Evolutionary conservation across 768 basidiomycete genomes (phyloP).

Genomic region (Mycena indigotica): DNA sequence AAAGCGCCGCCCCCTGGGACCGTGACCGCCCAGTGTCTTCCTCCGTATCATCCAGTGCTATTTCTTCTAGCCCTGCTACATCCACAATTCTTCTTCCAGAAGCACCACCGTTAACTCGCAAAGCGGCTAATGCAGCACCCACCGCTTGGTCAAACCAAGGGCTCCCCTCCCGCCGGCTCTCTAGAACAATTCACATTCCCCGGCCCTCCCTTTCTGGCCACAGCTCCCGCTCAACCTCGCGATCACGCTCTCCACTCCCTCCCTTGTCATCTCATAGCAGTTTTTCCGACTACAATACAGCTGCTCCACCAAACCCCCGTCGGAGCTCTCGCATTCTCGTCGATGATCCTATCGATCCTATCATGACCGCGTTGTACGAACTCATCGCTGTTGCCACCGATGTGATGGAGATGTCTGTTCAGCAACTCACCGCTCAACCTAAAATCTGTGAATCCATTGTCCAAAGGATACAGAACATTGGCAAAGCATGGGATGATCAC

Average conservation of each 20-base stretch:
- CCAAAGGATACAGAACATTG: conserved; percentile 87
- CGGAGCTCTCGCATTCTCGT: conserved; percentile 82
- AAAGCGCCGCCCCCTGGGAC: conserved; percentile 69
- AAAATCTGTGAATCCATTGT: conserved; percentile 86
- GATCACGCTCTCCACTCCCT: conserved; percentile 91
- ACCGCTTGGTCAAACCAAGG: conserved; percentile 59
- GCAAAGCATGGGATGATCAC: conserved; percentile 96
- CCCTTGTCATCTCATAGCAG: conserved; percentile 63
- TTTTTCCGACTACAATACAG: conserved; percentile 56
- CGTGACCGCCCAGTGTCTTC: conserved; percentile 48
- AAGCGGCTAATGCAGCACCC: conserved; percentile 52
- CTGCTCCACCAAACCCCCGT: conserved; percentile 54
- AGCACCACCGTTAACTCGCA: conserved; percentile 60
- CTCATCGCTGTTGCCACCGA: conserved; percentile 94
- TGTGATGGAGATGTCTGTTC: conserved; percentile 85
- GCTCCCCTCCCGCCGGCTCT: conserved; percentile 75
- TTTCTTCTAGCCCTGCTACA: conserved; percentile 62
- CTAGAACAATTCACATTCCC: conserved; percentile 80
- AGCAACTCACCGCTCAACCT: conserved; percentile 82
- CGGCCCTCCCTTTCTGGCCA: conserved; percentile 71
- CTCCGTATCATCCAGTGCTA: conserved; percentile 56
- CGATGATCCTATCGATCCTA: conserved; percentile 85
- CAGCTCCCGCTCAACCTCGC: conserved; percentile 91
- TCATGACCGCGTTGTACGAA: conserved; percentile 88
- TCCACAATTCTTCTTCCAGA: conserved; percentile 66